Base-by-base conservation (phyloP, 257 asterid species). In the Nicotiana tabacum region DNA sequence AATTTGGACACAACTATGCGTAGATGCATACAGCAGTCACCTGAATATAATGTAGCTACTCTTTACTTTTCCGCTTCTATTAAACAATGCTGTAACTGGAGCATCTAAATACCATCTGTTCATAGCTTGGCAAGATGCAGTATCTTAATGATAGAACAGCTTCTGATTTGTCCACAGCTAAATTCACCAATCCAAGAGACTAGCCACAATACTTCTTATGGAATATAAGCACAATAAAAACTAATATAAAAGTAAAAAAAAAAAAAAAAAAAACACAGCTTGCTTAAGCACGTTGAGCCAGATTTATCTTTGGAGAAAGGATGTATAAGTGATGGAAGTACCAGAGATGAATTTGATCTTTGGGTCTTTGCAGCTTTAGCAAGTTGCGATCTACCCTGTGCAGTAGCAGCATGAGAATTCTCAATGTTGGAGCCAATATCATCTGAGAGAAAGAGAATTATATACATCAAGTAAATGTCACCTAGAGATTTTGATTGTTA, bases 321-420 rank as follows among this genome's bases (percentile, higher is more conserved):
- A 43, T 72, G 33, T 60, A 0, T 2, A n/a, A 57, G 69, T 78
- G 35, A 65, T 62, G 9, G 30, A 65, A 60, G 3, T 88, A 93
- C 98, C 98, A 95, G 85, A 81, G 98, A 95, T n/a, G 98, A 95
- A 84, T 91, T 93, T 67, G 98, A 95, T 87, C 82, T 87, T 89
- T 95, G 98, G 57, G 93, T 90, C 89, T 95, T 95, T 65, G 98
- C 91, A 56, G 98, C 98, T 91, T 93, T 95, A 77, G 87, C 90
- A 83, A 95, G 96, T 83, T 93, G 98, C 77, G 98, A 85, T 87
- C 89, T 90, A 30, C 92, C 98, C 77, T 93, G 98, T 61, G 89
- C 89, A 53, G 98, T 95, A 85, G 98, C 93, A 11, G 97, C 98
- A 77, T 93, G 95, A 80, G 97, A 70, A 72, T 91, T 93, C 88